Evolutionary conservation across 2,329 filamentous ascomycete genomes (phyloP).

Genomic region (Parastagonospora avenae): DNA sequence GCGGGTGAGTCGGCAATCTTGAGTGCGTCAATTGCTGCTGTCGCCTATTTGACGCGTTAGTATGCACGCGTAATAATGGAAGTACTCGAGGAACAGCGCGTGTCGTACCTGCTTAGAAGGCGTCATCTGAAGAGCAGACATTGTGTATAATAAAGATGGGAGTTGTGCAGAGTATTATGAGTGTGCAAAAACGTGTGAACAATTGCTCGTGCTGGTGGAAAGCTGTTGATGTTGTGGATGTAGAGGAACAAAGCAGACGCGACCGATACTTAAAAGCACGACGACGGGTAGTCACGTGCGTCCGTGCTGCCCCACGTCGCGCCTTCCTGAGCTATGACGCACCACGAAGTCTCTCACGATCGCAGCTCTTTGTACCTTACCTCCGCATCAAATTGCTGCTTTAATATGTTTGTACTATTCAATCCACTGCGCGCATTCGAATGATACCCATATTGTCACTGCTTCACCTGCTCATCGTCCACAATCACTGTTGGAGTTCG

Average conservation of each 20-base stretch:
- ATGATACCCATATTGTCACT: conserved; percentile 21
- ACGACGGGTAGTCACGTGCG: conserved; percentile 28
- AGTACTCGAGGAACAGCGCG: conserved; percentile 17
- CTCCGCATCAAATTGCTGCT: neutral
- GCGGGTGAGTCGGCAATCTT: conserved; percentile 87
- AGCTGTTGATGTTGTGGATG: conserved; percentile 34
- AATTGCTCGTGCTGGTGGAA: conserved; percentile 22
- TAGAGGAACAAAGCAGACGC: conserved; percentile 20
- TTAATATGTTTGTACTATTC: neutral
- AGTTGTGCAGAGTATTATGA: conserved; percentile 11
- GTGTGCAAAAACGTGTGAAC: conserved; percentile 17
- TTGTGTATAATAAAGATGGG: conserved; percentile 51
- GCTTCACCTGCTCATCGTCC: neutral
- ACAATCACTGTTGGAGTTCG: conserved; percentile 10
- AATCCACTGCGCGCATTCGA: conserved; percentile 8
- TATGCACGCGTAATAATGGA: conserved; percentile 42
- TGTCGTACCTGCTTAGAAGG: conserved; percentile 72
- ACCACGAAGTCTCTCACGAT: conserved; percentile 15
- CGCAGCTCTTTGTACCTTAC: conserved; percentile 5
- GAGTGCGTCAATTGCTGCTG: conserved; percentile 82
- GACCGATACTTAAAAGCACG: conserved; percentile 33
- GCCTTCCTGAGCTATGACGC: conserved; percentile 38
- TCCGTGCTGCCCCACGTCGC: conserved; percentile 14
- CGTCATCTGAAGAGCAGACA: conserved; percentile 74
- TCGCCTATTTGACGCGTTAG: conserved; percentile 66